Evolutionary conservation across 192 early-diverging fungal species (phyloP), one percentile per base, ranked within the genome.

Genomic region (Fimicolochytrium jonesii): DNA sequence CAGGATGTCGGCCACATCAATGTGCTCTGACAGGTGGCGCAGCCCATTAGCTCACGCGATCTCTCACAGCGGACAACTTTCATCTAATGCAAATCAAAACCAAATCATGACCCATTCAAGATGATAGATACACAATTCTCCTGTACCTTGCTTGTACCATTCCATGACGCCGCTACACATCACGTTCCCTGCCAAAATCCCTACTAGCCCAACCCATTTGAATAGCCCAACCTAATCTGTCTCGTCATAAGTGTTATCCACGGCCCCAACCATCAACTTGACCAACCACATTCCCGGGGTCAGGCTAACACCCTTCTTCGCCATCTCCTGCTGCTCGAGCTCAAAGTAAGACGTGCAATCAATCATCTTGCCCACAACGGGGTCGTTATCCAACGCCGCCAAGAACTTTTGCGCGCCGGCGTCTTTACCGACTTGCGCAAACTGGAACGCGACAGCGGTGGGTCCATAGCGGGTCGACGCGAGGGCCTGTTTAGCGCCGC

Each of bases 401-500:
- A 71, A 31, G 52, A 71, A 71, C 54, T 37, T 30, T 53, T 71
- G 68, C 6, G 69, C 69, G 32, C 49, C 57, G 22, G 23, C 15
- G 42, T 65, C 69, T 42, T 58, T 71, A 0, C 69, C 69, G 22
- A 64, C 53, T 31, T 71, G 69, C 15, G 56, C 69, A 56, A 71
- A 58, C 52, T 64, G 54, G 50, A 71, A 52, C 23, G 61, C 69
- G 9, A 59, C 48, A 7, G 69, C 56, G 15, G 33, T 30, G 2
- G 44, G 36, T 11, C 61, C 61, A 47, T 65, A 71, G 32, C 69
- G 54, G 33, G 62, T 60, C 2, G 13, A 6, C 3, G 9, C 4
- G 1, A 71, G 55, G 15, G 43, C 41, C 3, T 50, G 45, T 43
- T 55, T 71, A 25, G 56, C 36, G 9, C 17, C 35, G 4, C 39